These are phyloP conservation scores for Cytidiella melzeri DNA, from an alignment of 768 basidiomycete genomes.

Conservation along the genomic window DNA sequence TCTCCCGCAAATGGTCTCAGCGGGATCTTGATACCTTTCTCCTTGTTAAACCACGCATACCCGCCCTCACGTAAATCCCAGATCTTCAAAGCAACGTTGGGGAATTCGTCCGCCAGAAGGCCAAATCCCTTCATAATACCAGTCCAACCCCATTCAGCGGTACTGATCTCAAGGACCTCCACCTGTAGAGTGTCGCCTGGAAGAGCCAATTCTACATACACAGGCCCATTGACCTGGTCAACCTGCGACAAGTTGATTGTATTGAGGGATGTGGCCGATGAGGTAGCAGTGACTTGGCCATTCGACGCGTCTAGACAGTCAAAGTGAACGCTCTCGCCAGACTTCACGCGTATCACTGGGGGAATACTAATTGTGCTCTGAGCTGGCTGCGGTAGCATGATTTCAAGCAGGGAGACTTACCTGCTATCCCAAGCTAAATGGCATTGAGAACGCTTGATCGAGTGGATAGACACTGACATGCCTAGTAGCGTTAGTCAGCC, in stretches of 20 bases:
- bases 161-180: slow-evolving; percentile 44
- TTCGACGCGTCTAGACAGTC: slow-evolving; percentile 63
- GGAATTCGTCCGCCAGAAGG: slow-evolving; percentile 49
- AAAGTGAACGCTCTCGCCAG: slow-evolving; percentile 50
- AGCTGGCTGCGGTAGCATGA: not conserved
- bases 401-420: slow-evolving; percentile 22
- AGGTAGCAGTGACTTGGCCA: slow-evolving; percentile 45
- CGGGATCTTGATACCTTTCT: slow-evolving; percentile 42
- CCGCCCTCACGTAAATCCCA: slow-evolving; percentile 35
- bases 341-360: slow-evolving; percentile 42
- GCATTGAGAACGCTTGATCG: slow-evolving; percentile 43
- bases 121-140: slow-evolving; percentile 55
- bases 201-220: slow-evolving; percentile 43
- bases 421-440: slow-evolving; percentile 60
- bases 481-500: too few species aligned
- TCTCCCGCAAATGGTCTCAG: slow-evolving; percentile 56
- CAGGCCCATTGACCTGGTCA: slow-evolving; percentile 56
- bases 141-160: slow-evolving; percentile 61
- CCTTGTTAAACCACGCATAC: slow-evolving; percentile 46
- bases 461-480: slow-evolving; percentile 52
- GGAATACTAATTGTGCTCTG: slow-evolving; percentile 34
- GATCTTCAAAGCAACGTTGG: slow-evolving; percentile 45
- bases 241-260: slow-evolving; percentile 41
- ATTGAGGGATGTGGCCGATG: slow-evolving; percentile 31
- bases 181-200: slow-evolving; percentile 57